Evolutionary conservation across 2,329 filamentous ascomycete genomes (phyloP), one percentile per base, ranked within the genome.

Genomic region (Sporothrix sp.): DNA sequence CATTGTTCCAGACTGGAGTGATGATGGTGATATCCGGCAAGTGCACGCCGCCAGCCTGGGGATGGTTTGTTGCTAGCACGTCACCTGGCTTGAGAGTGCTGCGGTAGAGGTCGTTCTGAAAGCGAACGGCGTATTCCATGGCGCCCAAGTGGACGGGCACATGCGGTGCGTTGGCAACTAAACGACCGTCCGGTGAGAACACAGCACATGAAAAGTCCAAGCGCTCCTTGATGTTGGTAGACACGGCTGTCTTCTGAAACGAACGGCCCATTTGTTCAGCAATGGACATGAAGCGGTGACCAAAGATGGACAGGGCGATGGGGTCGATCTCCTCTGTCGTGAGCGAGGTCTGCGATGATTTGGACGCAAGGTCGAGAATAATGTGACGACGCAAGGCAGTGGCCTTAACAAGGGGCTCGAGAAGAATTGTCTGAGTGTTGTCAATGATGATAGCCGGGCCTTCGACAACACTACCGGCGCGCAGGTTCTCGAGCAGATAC

Each of bases 361-460:
- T 43, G 25, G 8, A n/a, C n/a, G 82, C 79, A 32, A 93, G 77
- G 56, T 95, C 87, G 61, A 96, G 90, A 7, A 43, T 43, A 7
- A 96, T 87, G 59, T 95, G 90, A 0, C 87, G 94, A 54, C 88
- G 76, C 14, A 95, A 81, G 20, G 95, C 73, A 23, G 89, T 67
- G 0, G 90, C 90, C 18, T 79, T 79, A 2, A 87, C 79, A 20
- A 78, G 78, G 0, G 90, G 90, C 0, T 86, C 86, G 1, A 96
- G 81, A 0, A 96, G 86, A 55, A 97, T 93, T 0, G 90, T 97
- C 66, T 96, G 90, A 1, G 86, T 90, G 7, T 84, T 84, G 61
- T 90, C 90, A 2, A 87, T 87, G 52, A 95, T 75, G 66, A 95
- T 87, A 1, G 88, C 88, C 0, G 90, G 89, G 0, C 90, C 89